phyloP scores from a whole-genome alignment of 31 red algal species.

The Bonnemaisonia californica region DNA sequence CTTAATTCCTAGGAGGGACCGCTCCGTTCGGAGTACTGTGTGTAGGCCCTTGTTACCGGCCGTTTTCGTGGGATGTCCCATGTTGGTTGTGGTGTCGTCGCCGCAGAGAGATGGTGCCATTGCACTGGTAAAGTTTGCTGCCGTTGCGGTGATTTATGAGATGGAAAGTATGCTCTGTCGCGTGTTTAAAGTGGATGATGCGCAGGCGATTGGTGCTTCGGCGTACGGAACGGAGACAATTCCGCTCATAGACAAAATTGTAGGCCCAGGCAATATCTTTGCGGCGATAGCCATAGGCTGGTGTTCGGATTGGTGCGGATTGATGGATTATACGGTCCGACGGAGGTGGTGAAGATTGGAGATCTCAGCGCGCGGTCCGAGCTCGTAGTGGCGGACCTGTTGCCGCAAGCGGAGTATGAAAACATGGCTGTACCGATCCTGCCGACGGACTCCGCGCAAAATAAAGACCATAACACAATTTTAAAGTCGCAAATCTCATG shows the following conservation, averaged over 20 bases:
- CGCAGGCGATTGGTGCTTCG: conserved; percentile 91
- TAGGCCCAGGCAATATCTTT: conserved; percentile 97
- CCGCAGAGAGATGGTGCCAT: conserved; percentile 60
- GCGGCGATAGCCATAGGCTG: conserved; percentile 86
- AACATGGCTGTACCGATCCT: conserved; percentile 84
- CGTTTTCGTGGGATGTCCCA: conserved; percentile 71
- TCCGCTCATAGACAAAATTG: conserved; percentile 95
- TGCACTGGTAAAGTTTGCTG: conserved; percentile 77
- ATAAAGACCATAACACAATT: too few species aligned
- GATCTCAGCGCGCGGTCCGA: conserved; percentile 68
- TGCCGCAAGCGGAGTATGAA: conserved; percentile 99
- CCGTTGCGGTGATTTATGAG: conserved; percentile 53
- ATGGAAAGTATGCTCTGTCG: conserved; percentile 55
- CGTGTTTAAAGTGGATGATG: conserved; percentile 87
- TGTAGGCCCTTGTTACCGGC: conserved; percentile 91
- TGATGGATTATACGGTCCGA: conserved; percentile 91
- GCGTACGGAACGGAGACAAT: conserved; percentile 95
- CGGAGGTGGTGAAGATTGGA: conserved; percentile 88
- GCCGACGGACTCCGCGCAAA: conserved; percentile 41
- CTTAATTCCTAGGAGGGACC: conserved; percentile 94
- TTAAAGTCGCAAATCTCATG: too few species aligned
- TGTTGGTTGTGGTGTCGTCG: conserved; percentile 72
- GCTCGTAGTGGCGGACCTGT: conserved; percentile 79
- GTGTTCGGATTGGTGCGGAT: conserved; percentile 92
- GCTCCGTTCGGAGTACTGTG: conserved; percentile 88